Base-by-base conservation (phyloP, 225 moss, liverwort and hornwort genomes). In the Neckera pumila region DNA sequence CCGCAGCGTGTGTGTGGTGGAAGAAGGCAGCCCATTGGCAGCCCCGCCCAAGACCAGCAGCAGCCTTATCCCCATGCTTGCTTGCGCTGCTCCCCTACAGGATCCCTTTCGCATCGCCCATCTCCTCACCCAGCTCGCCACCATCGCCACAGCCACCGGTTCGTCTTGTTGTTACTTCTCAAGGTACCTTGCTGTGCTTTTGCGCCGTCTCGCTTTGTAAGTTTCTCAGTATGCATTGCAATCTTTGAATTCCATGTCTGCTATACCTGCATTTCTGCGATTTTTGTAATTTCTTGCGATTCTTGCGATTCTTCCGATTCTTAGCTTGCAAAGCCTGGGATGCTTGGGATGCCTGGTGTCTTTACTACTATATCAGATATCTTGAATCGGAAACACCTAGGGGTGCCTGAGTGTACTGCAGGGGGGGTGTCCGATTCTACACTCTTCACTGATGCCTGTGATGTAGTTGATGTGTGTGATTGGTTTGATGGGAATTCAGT, bases 61-160 rank as follows among this genome's bases (percentile, higher is more conserved):
- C 77, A 85, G 64, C 87, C 91, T 91, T 91, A 91, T 91, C 89
- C 87, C 85, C 91, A 89, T 89, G 77, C 72, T 89, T 87, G 80
- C 72, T 64, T 56, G 27, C 79, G 43, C 54, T 61, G 85, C 81
- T 64, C 42, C 26, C 20, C 61, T 69, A 43, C 61, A 70, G 88
- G 88, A 88, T 59, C 76, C 17, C 75, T 38, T 56, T 20, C 83
- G 47, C 80, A 80, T 34, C 58, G 36, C 47, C 72, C 76, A 67
- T 59, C 84, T n/a, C 23, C 59, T 76, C 57, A 22, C 51, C 45
- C 27, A 8, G 54, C 87, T 76, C 75, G 74, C 75, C 67, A 67
- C n/a, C 77, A 75, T 75, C 77, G 77, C 76, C 66, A 22, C 59
- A 10, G 36, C 17, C 58, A 12, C 63, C 34, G 3, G n/a, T n/a